Conservation (phyloP, 164 flowering plant species). For the Vitis cinerea region DNA sequence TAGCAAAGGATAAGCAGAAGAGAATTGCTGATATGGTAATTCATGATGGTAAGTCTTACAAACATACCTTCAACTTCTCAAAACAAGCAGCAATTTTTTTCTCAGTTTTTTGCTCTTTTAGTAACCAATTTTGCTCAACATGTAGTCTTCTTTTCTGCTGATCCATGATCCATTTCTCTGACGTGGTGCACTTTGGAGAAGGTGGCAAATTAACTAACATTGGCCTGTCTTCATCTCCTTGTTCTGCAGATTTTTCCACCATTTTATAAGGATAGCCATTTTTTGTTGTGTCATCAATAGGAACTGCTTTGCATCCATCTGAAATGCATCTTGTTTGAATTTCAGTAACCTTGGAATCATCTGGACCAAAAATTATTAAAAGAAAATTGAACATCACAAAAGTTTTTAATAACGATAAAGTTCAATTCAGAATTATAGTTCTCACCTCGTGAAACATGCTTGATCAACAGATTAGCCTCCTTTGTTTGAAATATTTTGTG, state of each 20-base stretch:
- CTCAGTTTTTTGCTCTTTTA: slow-evolving; percentile 69
- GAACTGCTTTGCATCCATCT: slow-evolving; percentile 28
- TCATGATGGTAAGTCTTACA: no score
- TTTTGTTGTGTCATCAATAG: slow-evolving; percentile 15
- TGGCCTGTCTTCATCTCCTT: slow-evolving; percentile 43
- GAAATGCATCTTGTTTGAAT: slow-evolving; percentile 20
- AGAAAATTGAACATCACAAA: slow-evolving; percentile 9
- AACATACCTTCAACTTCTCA: slow-evolving; percentile 70
- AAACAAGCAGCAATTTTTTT: slow-evolving; percentile 57
- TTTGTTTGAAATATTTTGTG: slow-evolving; percentile 19
- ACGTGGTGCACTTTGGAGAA: slow-evolving; percentile 71
- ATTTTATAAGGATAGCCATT: slow-evolving; percentile 2
- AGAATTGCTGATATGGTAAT: no score
- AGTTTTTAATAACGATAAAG: not conserved
- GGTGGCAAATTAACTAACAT: slow-evolving; percentile 33
- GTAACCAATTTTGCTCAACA: slow-evolving; percentile 55
- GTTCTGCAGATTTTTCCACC: slow-evolving; percentile 27
- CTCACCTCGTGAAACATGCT: slow-evolving; percentile 36
- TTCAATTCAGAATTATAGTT: not conserved
- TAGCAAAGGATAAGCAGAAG: not conserved
- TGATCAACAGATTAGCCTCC: slow-evolving; percentile 29
- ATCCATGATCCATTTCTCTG: slow-evolving; percentile 86
- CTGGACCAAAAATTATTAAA: slow-evolving; percentile 6
- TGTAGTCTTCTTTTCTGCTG: slow-evolving; percentile 60
- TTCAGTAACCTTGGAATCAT: slow-evolving; percentile 26